phyloP scores from a whole-genome alignment of 208 protist genomes.

The Borovskyia barvae region DNA sequence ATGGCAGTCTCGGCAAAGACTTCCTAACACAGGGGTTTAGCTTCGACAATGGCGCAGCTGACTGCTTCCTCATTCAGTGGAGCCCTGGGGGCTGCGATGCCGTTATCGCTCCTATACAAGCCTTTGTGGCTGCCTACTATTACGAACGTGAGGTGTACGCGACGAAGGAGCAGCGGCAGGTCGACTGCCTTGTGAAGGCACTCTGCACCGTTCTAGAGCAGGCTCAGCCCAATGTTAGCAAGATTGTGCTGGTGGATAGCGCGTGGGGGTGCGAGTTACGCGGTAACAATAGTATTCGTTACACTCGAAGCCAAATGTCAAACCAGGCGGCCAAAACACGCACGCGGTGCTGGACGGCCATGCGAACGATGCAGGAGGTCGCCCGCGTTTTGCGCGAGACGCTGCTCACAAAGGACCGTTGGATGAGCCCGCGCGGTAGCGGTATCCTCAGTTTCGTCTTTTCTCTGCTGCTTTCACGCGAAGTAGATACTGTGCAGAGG shows the following conservation, averaged over 20 bases:
- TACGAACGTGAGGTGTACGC: conserved; percentile 66
- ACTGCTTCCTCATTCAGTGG: conserved; percentile 72
- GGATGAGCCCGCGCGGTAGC: conserved; percentile 50
- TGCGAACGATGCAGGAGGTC: conserved; percentile 43
- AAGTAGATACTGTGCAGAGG: conserved; percentile 31
- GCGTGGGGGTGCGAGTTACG: conserved; percentile 10
- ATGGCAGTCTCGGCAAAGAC: conserved; percentile 11
- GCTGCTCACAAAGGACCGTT: conserved; percentile 31
- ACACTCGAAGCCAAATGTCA: conserved; percentile 9
- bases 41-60: conserved; percentile 57
- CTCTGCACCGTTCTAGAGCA: conserved; percentile 47
- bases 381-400: conserved; percentile 29
- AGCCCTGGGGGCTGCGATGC: conserved; percentile 48
- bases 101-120: conserved; percentile 67
- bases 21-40: conserved; percentile 71
- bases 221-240: conserved; percentile 54
- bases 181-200: conserved; percentile 50
- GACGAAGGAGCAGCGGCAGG: conserved; percentile 38
- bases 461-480: conserved; percentile 69
- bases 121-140: conserved; percentile 60
- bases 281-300: conserved; percentile 4
- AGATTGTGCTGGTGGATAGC: conserved; percentile 62
- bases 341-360: conserved; percentile 32
- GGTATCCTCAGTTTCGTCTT: conserved; percentile 75
- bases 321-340: conserved; percentile 10